Evolutionary conservation across 257 asterid species (phyloP).

Genomic region (Solanum chaucha): DNA sequence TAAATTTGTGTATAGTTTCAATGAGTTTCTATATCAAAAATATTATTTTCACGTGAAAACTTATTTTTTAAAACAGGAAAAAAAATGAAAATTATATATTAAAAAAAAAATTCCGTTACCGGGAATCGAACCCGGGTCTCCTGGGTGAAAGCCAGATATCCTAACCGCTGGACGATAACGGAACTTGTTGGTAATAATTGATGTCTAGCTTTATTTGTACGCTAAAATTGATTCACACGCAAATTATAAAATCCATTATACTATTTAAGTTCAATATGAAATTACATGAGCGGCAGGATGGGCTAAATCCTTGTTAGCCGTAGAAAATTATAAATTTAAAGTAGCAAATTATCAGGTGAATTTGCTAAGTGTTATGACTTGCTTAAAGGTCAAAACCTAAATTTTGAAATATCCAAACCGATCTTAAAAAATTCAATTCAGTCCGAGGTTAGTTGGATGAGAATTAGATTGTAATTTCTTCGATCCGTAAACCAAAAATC

Average conservation of each 20-base stretch:
- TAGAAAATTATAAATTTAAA: background rate
- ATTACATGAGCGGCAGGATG: background rate
- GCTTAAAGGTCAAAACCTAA: background rate
- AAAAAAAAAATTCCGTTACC: slow-evolving; percentile 41
- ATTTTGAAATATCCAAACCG: background rate
- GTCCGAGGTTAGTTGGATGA: background rate
- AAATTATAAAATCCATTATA: background rate
- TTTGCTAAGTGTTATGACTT: background rate
- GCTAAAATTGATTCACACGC: background rate
- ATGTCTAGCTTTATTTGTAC: too few species aligned
- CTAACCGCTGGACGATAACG: slow-evolving; percentile 96
- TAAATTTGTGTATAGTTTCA: too few species aligned
- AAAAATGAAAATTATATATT: too few species aligned
- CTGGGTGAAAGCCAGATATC: slow-evolving; percentile 97
- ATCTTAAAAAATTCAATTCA: background rate
- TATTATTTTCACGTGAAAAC: too few species aligned
- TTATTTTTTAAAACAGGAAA: background rate
- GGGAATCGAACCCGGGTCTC: slow-evolving; percentile 99
- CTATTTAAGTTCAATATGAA: background rate
- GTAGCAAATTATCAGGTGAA: background rate
- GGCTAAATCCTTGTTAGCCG: background rate
- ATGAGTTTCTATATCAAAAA: too few species aligned
- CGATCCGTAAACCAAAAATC: background rate
- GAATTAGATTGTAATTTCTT: background rate
- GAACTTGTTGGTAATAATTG: background rate